A percentile compares a stretch with the other conserved stretches of the same genome.
Conservation (phyloP, 129 eudicot genomes). For the Kitagawia praeruptora region DNA sequence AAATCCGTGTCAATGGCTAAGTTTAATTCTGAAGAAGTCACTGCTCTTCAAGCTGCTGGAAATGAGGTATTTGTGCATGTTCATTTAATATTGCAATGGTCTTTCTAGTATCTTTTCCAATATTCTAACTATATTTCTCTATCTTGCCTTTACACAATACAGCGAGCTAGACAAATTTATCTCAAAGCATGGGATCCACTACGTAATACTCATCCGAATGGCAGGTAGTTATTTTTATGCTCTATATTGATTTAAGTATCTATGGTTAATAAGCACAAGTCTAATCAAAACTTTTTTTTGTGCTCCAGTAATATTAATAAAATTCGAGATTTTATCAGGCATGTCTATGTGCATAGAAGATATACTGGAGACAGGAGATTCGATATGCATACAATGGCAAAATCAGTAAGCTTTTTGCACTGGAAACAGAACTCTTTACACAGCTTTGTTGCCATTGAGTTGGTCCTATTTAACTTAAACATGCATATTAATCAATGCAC, state of each 20-base stretch:
- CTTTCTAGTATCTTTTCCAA: not conserved
- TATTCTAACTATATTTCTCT: not conserved
- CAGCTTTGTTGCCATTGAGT: not conserved
- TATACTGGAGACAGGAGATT: slow-evolving; percentile 33
- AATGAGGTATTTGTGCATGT: slow-evolving; percentile 37
- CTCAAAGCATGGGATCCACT: slow-evolving; percentile 52
- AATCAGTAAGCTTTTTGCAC: slow-evolving; percentile 22
- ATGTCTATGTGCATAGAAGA: slow-evolving; percentile 40
- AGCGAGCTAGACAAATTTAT: slow-evolving; percentile 53
- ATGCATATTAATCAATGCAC: not conserved
- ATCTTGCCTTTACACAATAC: not conserved
- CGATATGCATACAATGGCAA: slow-evolving; percentile 18
- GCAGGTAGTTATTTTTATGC: slow-evolving; percentile 21
- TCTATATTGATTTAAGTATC: not conserved
- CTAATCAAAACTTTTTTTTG: not conserved
- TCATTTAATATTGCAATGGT: not conserved
- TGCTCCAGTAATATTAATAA: slow-evolving; percentile 38
- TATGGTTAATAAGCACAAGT: not conserved
- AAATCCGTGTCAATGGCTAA: slow-evolving; percentile 94
- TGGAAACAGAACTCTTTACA: not conserved
- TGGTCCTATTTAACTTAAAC: not conserved
- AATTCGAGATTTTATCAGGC: slow-evolving; percentile 55
- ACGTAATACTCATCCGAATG: slow-evolving; percentile 34
- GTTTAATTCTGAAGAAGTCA: slow-evolving; percentile 66
- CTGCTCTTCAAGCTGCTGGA: slow-evolving; percentile 70